These are phyloP conservation scores for Epichloe coenophiala DNA, from an alignment of 2,329 filamentous ascomycete species.

Conservation along the genomic window DNA sequence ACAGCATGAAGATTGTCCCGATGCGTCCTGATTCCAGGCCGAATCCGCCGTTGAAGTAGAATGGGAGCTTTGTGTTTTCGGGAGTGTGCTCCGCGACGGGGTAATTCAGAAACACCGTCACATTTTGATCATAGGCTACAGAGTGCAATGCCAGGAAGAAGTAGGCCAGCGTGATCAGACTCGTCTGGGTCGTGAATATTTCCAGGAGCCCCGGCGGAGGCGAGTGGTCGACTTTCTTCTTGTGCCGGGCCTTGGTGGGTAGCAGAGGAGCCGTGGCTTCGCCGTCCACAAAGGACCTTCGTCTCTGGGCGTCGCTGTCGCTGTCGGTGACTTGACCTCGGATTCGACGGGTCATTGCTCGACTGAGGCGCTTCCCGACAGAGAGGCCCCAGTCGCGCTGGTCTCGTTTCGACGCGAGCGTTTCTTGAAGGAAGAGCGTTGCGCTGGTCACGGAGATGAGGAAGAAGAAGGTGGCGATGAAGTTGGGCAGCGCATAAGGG, in stretches of 20 bases:
- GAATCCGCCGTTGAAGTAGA: constrained; percentile 75
- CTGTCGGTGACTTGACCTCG: no score
- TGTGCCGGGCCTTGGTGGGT: constrained; percentile 18
- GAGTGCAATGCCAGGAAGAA: constrained; percentile 70
- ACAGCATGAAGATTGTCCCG: constrained; percentile 72
- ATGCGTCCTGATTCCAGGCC: constrained; percentile 61
- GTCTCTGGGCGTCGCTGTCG: constrained; percentile 14
- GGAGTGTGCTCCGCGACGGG: constrained; percentile 43
- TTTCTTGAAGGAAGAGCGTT: constrained; percentile 76
- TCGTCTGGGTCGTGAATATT: constrained; percentile 62
- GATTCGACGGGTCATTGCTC: constrained; percentile 18
- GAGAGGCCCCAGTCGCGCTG: constrained; percentile 61
- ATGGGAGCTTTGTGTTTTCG: constrained; percentile 50
- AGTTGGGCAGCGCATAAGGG: constrained; percentile 74
- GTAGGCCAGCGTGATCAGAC: constrained; percentile 64
- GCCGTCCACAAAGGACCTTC: constrained; percentile 38
- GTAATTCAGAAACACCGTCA: constrained; percentile 81
- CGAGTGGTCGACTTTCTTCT: constrained; percentile 10
- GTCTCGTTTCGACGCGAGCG: constrained; percentile 57
- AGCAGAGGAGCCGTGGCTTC: constrained; percentile 45
- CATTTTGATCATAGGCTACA: constrained; percentile 73
- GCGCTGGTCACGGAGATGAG: constrained; percentile 61
- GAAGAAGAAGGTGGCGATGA: constrained; percentile 66
- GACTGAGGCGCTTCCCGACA: constrained; percentile 53
- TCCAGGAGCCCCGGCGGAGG: constrained; percentile 35